Evolutionary conservation across 2,329 filamentous ascomycete genomes (phyloP), one percentile per base, ranked within the genome.

Genomic region (Alternaria triticimaculans): DNA sequence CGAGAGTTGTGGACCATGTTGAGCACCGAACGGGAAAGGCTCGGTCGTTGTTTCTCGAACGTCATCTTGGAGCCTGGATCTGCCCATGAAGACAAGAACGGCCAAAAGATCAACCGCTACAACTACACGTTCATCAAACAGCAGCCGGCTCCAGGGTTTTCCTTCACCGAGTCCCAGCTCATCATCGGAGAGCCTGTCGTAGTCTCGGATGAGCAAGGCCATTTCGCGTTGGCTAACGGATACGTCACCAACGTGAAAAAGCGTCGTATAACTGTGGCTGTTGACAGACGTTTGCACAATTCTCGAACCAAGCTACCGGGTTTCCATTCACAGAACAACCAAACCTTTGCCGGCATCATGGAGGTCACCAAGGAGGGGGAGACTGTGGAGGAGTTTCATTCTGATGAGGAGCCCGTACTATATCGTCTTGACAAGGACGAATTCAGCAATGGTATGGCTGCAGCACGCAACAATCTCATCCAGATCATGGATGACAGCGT

Each of bases 401-500:
- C 81, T 1, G 83, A 85, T 62, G 83, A 85, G 60, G 79, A 86
- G 5, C 87, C 87, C 5, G 82, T 91, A 6, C 85, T 88, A 53
- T 99, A 97, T 73, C 91, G 96, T 23, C 84, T 99, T 5, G 96
- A 99, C 81, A 97, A 97, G 78, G 96, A 99, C 73, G 96, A 99
- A 76, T 99, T 99, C 80, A 97, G 93, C 81, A 98, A 97, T 73
- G 96, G 96, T 61, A 97, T 99, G 93, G 94, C 96, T 4, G 91
- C 92, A 28, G 92, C 97, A 49, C 90, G 96, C 57, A 97, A 97
- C 80, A 99, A 98, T 71, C 86, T 99, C 1, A 88, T 98, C 30
- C 92, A 94, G 70, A 88, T 97, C 72, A 98, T 99, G 94, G 88
- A 92, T 44, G 89, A 94, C 69, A 88, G 89, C 46, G 84, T 90